Conservation (phyloP, 2,329 filamentous ascomycete species). For the Penicillium fuscoglaucum region DNA sequence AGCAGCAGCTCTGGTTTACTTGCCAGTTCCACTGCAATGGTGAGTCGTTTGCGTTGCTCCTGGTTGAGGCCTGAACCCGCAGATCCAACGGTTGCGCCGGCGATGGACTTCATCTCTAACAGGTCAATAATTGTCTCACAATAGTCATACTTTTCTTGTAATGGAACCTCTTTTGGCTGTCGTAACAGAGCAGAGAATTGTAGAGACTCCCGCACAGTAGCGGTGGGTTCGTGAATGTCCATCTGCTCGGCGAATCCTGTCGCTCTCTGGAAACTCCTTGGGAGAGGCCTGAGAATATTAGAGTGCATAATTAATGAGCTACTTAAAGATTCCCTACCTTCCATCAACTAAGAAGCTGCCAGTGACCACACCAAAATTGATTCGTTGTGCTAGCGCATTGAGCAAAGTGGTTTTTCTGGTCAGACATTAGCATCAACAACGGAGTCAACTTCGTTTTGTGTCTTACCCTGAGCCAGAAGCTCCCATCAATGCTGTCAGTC, state of each 20-base stretch:
- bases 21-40: conserved; percentile 63
- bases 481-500: conserved; percentile 78
- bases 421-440: not conserved
- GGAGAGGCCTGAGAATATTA: conserved; percentile 37
- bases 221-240: conserved; percentile 66
- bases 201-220: conserved; percentile 66
- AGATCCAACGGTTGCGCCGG: conserved; percentile 63
- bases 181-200: conserved; percentile 66
- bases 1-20: conserved; percentile 62
- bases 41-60: conserved; percentile 68
- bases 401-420: conserved; percentile 52
- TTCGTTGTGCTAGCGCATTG: conserved; percentile 48
- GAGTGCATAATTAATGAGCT: not conserved
- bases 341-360: conserved; percentile 50
- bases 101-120: conserved; percentile 67
- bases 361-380: conserved; percentile 47
- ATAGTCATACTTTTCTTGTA: conserved; percentile 65
- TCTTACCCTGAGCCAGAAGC: conserved; percentile 60
- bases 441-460: no score
- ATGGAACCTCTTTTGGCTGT: conserved; percentile 58
- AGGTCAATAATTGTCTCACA: conserved; percentile 68
- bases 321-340: conserved; percentile 30
- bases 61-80: conserved; percentile 61
- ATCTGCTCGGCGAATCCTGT: conserved; percentile 62
- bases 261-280: conserved; percentile 53